Evolutionary conservation across 305 asterid genomes (phyloP).

Genomic region (Striga hermonthica): DNA sequence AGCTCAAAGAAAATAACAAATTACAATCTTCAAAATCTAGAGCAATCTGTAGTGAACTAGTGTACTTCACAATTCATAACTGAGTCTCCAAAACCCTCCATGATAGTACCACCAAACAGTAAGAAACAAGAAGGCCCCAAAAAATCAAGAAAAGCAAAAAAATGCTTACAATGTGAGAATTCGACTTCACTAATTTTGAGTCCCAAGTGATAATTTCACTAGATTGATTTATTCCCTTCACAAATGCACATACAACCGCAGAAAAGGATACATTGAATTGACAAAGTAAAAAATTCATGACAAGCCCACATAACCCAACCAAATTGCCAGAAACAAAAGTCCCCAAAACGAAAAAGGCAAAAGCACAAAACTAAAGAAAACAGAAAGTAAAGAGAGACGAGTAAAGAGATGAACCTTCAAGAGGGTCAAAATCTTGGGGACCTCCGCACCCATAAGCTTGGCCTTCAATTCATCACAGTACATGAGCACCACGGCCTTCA

Average conservation of each 20-base stretch:
- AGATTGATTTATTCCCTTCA: too few species aligned
- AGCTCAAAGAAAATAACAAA: too few species aligned
- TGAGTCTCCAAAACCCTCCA: conserved; percentile 2
- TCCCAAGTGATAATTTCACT: too few species aligned
- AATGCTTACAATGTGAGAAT: too few species aligned
- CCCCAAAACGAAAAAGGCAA: conserved; percentile 5
- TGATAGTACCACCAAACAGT: conserved; percentile 3
- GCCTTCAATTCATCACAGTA: conserved; percentile 61
- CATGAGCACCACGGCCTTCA: conserved; percentile 80
- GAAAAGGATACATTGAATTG: too few species aligned
- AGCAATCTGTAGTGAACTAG: too few species aligned
- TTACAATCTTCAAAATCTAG: too few species aligned
- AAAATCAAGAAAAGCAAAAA: too few species aligned
- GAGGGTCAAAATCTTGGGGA: conserved; percentile 66
- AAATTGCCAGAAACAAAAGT: neutral
- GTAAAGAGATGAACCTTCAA: conserved; percentile 55
- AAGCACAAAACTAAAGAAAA: neutral
- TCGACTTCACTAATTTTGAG: too few species aligned
- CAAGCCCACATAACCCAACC: neutral
- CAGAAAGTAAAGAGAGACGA: neutral
- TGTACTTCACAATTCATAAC: too few species aligned
- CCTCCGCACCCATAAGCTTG: conserved; percentile 56
- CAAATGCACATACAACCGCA: too few species aligned
- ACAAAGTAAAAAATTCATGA: too few species aligned
- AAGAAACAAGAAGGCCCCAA: neutral